Base-by-base conservation (phyloP, 106 monocot genomes). In the Xerophyta viscosa region DNA sequence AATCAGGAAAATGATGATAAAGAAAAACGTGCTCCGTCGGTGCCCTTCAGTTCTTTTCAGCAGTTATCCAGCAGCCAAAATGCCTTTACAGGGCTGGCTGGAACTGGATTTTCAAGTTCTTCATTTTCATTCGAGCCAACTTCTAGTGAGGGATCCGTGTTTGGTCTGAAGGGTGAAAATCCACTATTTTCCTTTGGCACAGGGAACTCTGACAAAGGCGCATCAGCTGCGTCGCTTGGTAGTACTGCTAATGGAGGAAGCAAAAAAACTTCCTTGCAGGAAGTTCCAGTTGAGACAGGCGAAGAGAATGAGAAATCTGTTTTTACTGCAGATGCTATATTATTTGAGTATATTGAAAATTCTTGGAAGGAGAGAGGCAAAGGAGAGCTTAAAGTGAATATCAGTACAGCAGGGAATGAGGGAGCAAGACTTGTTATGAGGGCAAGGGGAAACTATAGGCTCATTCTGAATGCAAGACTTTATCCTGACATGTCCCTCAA, bases 331-430 rank as follows among this genome's bases (percentile, higher is more conserved):
- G 96, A 96, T 74, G 85, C 96, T 42, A 60, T 86, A n/a, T 41
- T 96, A 26, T 96, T 76, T 20, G 89, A 96, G 63, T 96, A 78
- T 52, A 52, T 86, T 20, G 81, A 84, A 65, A 79, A 85, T 13
- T 71, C 76, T n/a, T 96, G 96, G 96, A 96, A 96, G 56, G 96
- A 96, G 62, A 66, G 89, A 46, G 96, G 96, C 48, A 96, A 88
- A 56, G 96, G 96, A 0, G 96, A 96, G 50, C 51, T 89, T 27
- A 96, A 77, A 54, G 58, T 96, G 47, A 89, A 96, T 29, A 26
- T 77, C 37, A 75, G 72, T 48, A 37, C 64, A 27, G 58, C 70
- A 4, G 81, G 49, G 24, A 19, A 28, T 41, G 76, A 69, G 62
- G 85, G 73, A 37, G 62, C 84, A 31, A 89, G 96, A 61, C 79